Conservation (phyloP, 352 stramenopile species). For the Phytopythium montanum region DNA sequence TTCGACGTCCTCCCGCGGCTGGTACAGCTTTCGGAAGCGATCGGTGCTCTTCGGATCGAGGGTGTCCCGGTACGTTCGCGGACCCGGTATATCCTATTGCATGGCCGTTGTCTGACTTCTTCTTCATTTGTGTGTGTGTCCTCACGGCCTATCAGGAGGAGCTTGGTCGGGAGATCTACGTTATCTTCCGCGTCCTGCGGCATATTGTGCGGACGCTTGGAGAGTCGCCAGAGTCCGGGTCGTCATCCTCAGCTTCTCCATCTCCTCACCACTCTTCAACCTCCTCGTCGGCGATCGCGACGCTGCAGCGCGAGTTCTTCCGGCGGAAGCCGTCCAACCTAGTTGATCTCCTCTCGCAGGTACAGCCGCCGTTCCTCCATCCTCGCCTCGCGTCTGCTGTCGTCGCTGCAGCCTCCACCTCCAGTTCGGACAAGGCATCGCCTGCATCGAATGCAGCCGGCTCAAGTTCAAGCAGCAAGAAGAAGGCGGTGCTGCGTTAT, state of each 20-base stretch:
- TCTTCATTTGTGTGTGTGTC: too few relatives aligned
- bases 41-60: constrained; percentile 58
- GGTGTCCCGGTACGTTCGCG: constrained; percentile 52
- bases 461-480: constrained; percentile 10
- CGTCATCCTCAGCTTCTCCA: neutral
- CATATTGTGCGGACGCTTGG: constrained; percentile 57
- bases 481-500: constrained; percentile 41
- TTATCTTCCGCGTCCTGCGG: constrained; percentile 57
- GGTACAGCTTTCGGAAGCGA: constrained; percentile 52
- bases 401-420: constrained; percentile 25
- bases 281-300: neutral
- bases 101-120: neutral
- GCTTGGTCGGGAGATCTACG: constrained; percentile 68
- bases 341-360: constrained; percentile 47
- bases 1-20: constrained; percentile 59
- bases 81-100: too few relatives aligned
- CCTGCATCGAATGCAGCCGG: neutral
- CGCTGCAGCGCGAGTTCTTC: constrained; percentile 49
- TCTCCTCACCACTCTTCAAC: neutral
- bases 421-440: neutral
- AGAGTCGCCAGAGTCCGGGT: constrained; percentile 17
- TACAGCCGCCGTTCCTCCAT: constrained; percentile 66
- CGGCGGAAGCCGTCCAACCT: constrained; percentile 31
- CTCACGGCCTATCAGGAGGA: constrained; percentile 31
- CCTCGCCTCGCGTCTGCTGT: constrained; percentile 52